Evolutionary conservation across 192 early-diverging fungal species (phyloP).

Genomic region (Backusella liffmaniae): DNA sequence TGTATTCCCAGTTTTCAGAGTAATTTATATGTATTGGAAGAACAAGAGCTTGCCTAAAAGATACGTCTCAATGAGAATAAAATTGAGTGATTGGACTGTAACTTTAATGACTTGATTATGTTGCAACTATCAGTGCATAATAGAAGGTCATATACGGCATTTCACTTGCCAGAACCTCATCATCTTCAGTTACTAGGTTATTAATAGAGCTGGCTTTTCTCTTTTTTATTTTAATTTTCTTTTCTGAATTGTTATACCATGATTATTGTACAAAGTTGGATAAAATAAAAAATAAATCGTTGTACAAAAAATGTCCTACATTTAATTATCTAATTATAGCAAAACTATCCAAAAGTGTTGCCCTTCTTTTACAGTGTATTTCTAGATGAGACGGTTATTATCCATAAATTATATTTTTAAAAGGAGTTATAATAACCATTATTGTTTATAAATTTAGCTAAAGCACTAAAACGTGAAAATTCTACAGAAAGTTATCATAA

Average conservation of each 20-base stretch:
- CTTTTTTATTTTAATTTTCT: background rate
- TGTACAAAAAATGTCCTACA: background rate
- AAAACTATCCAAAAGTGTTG: slow-evolving; percentile 1
- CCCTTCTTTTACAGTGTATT: background rate
- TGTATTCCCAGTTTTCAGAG: background rate
- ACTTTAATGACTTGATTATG: too few relatives aligned
- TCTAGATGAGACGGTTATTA: background rate
- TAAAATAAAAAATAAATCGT: background rate
- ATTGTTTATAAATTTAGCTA: background rate
- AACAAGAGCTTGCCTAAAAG: background rate
- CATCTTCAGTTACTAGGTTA: background rate
- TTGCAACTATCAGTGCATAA: background rate
- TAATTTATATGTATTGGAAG: background rate
- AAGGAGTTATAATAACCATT: background rate
- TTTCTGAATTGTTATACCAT: background rate
- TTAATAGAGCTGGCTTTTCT: slow-evolving; percentile 4
- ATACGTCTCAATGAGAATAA: background rate
- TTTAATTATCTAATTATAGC: slow-evolving; percentile 6
- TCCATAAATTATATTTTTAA: background rate
- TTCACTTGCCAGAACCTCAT: background rate
- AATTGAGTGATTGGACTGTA: background rate
- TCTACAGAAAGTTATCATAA: background rate
- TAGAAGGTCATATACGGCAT: background rate
- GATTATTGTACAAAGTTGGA: background rate
- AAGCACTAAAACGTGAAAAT: background rate